Evolutionary conservation across 2,329 filamentous ascomycete species (phyloP), one percentile per base, ranked within the genome.

Genomic region (Talaromyces sp.): DNA sequence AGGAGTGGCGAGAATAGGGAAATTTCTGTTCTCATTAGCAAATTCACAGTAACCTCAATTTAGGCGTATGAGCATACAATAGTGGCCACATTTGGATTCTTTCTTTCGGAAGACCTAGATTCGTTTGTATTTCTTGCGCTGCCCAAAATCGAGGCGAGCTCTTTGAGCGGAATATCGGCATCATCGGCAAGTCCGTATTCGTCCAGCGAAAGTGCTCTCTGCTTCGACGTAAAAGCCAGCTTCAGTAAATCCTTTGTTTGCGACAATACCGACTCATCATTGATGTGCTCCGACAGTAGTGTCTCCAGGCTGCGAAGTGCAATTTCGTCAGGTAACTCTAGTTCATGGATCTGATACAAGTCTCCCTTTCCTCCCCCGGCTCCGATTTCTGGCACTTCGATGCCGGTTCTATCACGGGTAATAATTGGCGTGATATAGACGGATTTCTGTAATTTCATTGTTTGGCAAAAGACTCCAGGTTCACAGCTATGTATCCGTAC

Each of bases 1-100:
- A 96, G 0, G 93, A 96, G 74, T 98, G 93, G 0, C 93, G 85
- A 0, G 93, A 93, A 71, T 93, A 97, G 0, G 93, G 91, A 67
- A 96, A 97, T 21, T 78, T 81, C 79, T 54, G 25, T 46, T 58
- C 33, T 28, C 21, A 31, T 58, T 48, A 64, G 56, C 46, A n/a
- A 23, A 28, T n/a, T n/a, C 25, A 33, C 28, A 52, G 18, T 11
- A 39, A 56, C 9, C 5, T 12, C 11, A 28, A 5, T 37, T 44
- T 48, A 8, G 31, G 8, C 1, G 21, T 1, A 16, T n/a, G 2
- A 18, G 14, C 58, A 31, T 60, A 60, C 58, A 52, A 60, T 52
- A 5, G 58, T 52, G 21, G 40, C 11, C 28, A 11, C 23, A 5
- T 39, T 44, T 55, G 48, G 6, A 7, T 33, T 12, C 16, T 33